These are phyloP conservation scores for Termitomyces sp. DNA, from an alignment of 768 basidiomycete species.

Conservation along the genomic window DNA sequence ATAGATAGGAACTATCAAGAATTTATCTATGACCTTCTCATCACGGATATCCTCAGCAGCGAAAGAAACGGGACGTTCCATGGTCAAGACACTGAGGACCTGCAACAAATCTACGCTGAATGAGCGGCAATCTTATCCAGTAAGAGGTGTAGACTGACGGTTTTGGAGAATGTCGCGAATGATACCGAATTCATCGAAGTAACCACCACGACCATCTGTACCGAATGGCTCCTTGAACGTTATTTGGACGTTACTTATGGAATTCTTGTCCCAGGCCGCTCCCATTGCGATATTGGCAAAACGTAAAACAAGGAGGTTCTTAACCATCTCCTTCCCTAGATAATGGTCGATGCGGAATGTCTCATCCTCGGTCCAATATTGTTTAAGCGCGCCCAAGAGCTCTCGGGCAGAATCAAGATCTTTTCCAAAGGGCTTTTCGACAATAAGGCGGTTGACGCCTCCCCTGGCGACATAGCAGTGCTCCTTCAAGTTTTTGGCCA, in stretches of 20 bases:
- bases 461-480: conserved; percentile 68
- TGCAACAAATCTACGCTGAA: conserved; percentile 77
- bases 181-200: conserved; percentile 99
- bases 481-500: conserved; percentile 79
- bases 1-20: conserved; percentile 3
- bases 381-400: conserved; percentile 76
- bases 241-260: conserved; percentile 95
- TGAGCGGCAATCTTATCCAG: conserved; percentile 18
- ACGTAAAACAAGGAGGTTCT: conserved; percentile 93
- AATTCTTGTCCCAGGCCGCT: conserved; percentile 93
- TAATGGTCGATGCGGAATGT: conserved; percentile 99
- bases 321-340: conserved; percentile 99
- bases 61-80: conserved; percentile 99
- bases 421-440: conserved; percentile 99
- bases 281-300: conserved; percentile 93
- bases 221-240: conserved; percentile 99
- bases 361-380: conserved; percentile 93
- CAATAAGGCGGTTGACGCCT: conserved; percentile 88
- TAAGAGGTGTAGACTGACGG: conserved; percentile 59
- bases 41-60: conserved; percentile 96
- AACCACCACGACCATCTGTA: conserved; percentile 99
- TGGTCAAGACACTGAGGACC: conserved; percentile 91
- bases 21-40: conserved; percentile 71
- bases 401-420: conserved; percentile 82
- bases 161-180: conserved; percentile 98